Percentiles rank a stretch among this genome's conserved stretches.
Conservation (phyloP, 1,139 yeast genomes). For the Geotrichum citri-aurantii region DNA sequence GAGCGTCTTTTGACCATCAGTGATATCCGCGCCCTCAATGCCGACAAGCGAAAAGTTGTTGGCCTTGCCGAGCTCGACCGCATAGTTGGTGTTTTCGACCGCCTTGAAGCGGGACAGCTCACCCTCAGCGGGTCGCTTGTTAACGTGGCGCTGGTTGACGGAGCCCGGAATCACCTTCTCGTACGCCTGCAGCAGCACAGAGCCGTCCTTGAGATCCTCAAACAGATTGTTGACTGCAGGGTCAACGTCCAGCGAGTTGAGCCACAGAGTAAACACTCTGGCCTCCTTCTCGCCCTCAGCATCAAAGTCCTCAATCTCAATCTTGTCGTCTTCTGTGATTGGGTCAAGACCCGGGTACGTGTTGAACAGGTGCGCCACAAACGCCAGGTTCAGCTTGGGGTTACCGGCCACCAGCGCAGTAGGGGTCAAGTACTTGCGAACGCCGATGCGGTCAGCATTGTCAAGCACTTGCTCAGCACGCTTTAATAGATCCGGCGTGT, state of each 20-base stretch:
- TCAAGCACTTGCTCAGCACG: constrained; percentile 83
- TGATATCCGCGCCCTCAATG: constrained; percentile 95
- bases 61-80: constrained; percentile 91
- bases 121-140: constrained; percentile 72
- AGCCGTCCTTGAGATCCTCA: constrained; percentile 94
- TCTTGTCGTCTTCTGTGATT: constrained; percentile 82
- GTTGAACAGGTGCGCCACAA: constrained; percentile 94
- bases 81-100: constrained; percentile 91
- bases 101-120: constrained; percentile 90
- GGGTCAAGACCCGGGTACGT: constrained; percentile 97
- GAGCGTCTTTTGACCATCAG: constrained; percentile 85
- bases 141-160: constrained; percentile 73
- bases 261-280: constrained; percentile 95
- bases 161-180: constrained; percentile 94
- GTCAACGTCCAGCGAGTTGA: constrained; percentile 90
- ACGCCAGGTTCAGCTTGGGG: constrained; percentile 92
- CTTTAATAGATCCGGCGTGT: constrained; percentile 59
- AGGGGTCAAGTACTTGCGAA: constrained; percentile 93
- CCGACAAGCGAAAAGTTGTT: constrained; percentile 92
- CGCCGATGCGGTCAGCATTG: constrained; percentile 86
- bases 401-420: constrained; percentile 91
- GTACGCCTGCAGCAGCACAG: constrained; percentile 81
- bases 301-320: constrained; percentile 82
- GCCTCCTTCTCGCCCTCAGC: constrained; percentile 99
- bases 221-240: constrained; percentile 89